These are phyloP conservation scores for Nitzschia sp. DNA, from an alignment of 108 stramenopile genomes.

Conservation along the genomic window DNA sequence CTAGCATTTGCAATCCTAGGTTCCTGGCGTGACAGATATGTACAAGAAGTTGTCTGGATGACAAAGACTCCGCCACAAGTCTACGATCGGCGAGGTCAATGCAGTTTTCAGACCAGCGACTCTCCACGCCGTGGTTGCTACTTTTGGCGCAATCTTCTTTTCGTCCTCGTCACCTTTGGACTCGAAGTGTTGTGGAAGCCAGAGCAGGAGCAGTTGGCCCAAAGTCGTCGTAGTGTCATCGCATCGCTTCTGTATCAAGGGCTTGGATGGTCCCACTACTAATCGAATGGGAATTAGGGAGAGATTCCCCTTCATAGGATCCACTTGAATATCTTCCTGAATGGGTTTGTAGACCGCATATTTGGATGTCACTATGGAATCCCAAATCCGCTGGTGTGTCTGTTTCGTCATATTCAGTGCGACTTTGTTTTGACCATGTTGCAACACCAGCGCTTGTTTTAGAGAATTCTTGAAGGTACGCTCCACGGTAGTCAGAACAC, in stretches of 20 bases:
- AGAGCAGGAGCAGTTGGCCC: conserved; percentile 50
- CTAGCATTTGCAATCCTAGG: no score
- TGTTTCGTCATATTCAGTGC: conserved; percentile 74
- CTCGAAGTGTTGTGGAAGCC: conserved; percentile 52
- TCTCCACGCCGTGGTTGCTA: conserved; percentile 36
- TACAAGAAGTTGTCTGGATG: conserved; percentile 86
- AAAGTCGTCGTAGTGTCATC: conserved; percentile 32
- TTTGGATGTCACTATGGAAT: conserved; percentile 51
- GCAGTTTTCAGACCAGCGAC: conserved; percentile 68
- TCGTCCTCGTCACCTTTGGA: conserved; percentile 9
- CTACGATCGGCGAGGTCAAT: conserved; percentile 44
- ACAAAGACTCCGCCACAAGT: conserved; percentile 68
- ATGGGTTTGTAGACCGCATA: conserved; percentile 37
- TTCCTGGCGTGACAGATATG: conserved; percentile 26
- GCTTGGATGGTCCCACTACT: conserved; percentile 46
- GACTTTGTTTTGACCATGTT: conserved; percentile 58
- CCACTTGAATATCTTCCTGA: conserved; percentile 25
- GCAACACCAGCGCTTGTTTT: conserved; percentile 78
- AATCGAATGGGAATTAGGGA: conserved; percentile 70
- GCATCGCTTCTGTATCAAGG: conserved; percentile 56
- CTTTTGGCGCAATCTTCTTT: conserved; percentile 1
- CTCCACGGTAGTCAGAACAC: conserved; percentile 41
- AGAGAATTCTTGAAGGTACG: conserved; percentile 76
- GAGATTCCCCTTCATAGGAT: conserved; percentile 8
- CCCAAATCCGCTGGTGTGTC: conserved; percentile 72